Conservation (phyloP, 768 basidiomycete species). For the Suillus paluster region DNA sequence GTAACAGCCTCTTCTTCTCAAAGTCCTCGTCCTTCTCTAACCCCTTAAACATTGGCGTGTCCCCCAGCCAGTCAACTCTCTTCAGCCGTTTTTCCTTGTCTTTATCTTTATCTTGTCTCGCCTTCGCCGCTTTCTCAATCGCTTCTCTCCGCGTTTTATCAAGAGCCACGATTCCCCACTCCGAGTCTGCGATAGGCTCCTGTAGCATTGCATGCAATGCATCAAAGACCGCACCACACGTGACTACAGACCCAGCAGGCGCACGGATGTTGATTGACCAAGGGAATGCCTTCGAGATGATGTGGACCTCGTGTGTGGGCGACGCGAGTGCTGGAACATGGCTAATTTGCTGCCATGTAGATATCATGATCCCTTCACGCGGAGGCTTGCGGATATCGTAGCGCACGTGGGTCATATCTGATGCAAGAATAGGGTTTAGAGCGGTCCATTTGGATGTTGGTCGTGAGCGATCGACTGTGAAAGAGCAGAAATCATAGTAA, state of each 20-base stretch:
- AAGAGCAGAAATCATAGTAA: neutral
- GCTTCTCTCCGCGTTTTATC: constrained; percentile 48
- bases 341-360: constrained; percentile 46
- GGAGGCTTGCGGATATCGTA: constrained; percentile 54
- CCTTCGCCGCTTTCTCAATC: constrained; percentile 56
- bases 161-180: constrained; percentile 61
- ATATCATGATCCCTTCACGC: constrained; percentile 44
- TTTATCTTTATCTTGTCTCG: constrained; percentile 43
- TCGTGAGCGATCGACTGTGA: constrained; percentile 23
- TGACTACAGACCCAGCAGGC: constrained; percentile 34
- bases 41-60: constrained; percentile 61
- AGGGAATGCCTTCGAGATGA: constrained; percentile 66
- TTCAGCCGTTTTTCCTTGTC: constrained; percentile 46
- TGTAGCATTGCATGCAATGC: constrained; percentile 54
- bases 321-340: constrained; percentile 43
- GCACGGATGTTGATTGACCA: constrained; percentile 64
- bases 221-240: constrained; percentile 60
- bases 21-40: constrained; percentile 64
- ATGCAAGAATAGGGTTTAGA: constrained; percentile 57
- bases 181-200: constrained; percentile 61
- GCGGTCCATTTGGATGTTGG: constrained; percentile 48
- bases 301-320: constrained; percentile 41
- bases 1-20: constrained; percentile 52
- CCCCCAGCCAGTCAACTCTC: constrained; percentile 70
- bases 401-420: constrained; percentile 51